phyloP scores from a whole-genome alignment of 2,329 filamentous ascomycete species.

The Xylogone sp. region DNA sequence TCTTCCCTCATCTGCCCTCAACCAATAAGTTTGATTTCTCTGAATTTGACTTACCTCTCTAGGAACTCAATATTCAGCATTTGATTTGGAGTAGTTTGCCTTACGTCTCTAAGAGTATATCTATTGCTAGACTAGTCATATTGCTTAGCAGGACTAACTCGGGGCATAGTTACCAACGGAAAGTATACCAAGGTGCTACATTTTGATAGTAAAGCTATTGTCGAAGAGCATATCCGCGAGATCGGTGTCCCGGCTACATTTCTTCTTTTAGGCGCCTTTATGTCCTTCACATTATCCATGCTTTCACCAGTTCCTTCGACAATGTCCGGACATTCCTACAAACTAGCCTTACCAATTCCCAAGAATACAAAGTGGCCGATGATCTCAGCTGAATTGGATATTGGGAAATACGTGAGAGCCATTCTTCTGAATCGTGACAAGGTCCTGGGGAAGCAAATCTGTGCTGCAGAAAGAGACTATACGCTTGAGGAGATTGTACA shows the following conservation, averaged over 20 bases:
- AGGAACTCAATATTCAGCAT: conserved; percentile 35
- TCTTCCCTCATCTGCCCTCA: no score
- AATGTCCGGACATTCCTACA: conserved; percentile 4
- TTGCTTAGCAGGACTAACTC: not conserved
- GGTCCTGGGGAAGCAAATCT: conserved; percentile 35
- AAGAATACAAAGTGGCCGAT: conserved; percentile 17
- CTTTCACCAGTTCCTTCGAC: conserved; percentile 7
- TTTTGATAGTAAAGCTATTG: conserved; percentile 28
- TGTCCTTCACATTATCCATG: conserved; percentile 36
- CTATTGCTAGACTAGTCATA: not conserved
- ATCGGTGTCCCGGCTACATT: conserved; percentile 40
- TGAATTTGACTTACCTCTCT: conserved; percentile 3
- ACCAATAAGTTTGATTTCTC: not conserved
- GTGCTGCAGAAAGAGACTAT: conserved; percentile 33
- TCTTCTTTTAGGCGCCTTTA: conserved; percentile 42
- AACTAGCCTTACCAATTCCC: conserved; percentile 13
- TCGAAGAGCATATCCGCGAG: conserved; percentile 28
- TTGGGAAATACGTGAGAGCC: conserved; percentile 20
- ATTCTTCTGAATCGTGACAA: conserved; percentile 20
- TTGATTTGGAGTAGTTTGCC: conserved; percentile 40
- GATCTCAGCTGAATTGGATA: conserved; percentile 23
- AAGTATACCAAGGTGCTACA: conserved; percentile 32
- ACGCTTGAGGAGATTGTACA: conserved; percentile 33
- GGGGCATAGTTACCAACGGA: conserved; percentile 29
- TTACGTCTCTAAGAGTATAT: conserved; percentile 33